A percentile compares a stretch with the other conserved stretches of the same genome.
Evolutionary conservation across 2,329 filamentous ascomycete species (phyloP).

Genomic region (Diaporthe aspalathi): DNA sequence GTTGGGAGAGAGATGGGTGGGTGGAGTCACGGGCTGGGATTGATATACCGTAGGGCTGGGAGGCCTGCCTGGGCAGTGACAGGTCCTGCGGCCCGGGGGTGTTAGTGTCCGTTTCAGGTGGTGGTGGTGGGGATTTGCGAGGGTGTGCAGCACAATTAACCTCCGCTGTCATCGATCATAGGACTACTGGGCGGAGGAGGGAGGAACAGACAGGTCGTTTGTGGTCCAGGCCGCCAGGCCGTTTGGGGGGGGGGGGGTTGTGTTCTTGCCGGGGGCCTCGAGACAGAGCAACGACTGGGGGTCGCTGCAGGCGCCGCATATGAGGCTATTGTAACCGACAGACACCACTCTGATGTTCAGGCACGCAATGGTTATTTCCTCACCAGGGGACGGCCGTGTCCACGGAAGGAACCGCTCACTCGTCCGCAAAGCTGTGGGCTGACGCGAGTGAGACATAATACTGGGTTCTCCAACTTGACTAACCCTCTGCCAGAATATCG

Average conservation of each 20-base stretch:
- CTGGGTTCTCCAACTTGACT: too few species aligned
- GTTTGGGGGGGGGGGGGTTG: background rate
- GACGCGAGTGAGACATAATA: background rate
- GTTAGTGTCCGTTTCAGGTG: constrained; percentile 21
- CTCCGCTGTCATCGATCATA: constrained; percentile 5
- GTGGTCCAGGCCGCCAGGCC: background rate
- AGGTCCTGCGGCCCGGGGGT: background rate
- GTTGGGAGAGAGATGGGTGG: too few species aligned
- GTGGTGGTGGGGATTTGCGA: constrained; percentile 16
- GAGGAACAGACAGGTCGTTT: background rate
- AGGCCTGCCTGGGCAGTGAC: background rate
- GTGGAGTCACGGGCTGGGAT: too few species aligned
- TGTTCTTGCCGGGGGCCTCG: background rate
- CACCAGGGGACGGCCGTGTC: background rate
- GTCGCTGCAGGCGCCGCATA: background rate
- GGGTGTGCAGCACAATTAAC: constrained; percentile 12
- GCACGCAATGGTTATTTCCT: background rate
- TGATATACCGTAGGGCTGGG: constrained; percentile 15
- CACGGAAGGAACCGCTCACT: background rate
- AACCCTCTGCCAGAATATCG: too few species aligned
- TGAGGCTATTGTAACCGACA: background rate
- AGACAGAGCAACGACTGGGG: background rate
- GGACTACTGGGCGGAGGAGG: background rate
- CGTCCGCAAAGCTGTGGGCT: background rate
- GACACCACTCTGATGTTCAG: background rate